Evolutionary conservation across 1,284 basidiomycete species (phyloP), one percentile per base, ranked within the genome.

Genomic region (Heterobasidion irregulare): DNA sequence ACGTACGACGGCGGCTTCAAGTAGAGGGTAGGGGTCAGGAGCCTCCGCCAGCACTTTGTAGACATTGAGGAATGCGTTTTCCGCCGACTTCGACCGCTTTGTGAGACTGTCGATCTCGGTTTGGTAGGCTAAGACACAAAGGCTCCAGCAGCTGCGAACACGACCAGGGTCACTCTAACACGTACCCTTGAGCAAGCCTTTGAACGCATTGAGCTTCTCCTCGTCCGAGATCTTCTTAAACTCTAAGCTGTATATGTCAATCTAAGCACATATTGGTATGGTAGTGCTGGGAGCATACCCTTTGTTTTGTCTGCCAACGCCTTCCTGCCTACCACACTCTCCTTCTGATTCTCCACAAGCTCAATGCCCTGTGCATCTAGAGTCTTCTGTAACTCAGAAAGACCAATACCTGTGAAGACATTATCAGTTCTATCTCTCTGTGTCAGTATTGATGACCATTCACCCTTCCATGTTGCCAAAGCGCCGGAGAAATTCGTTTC

Each of bases 271-370:
- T 38, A 13, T 26, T n/a, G 8, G 46, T 26, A 26, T 26, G 13
- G 26, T 44, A 34, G 46, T 4, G 38, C 26, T 5, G 32, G 34
- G 52, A 2, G 64, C 70, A 16, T 47, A 91, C 94, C 94, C 76
- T 95, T 89, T 0, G 94, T 98, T 67, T 90, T 86, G 71, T 98
- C 94, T 1, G 94, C 92, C 15, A 97, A 76, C 56, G 85, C 88
- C 71, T 96, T 98, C 46, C 95, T 80, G n/a, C 93, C 93, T 2
- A 97, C 78, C 50, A 97, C 79, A 62, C 89, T 92, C 75, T 97
- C 94, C 74, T 96, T 97, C 76, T 97, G 94, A 71, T 94, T 94
- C 75, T 97, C 93, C n/a, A 97, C 94, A 8, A 97, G 77, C 71
- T 97, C 93, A 47, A 97, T 78, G 1, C 94, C 94, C 60, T 95